A percentile compares a stretch with the other conserved stretches of the same genome.
Evolutionary conservation across 305 asterid genomes (phyloP).

Genomic region (Rubia balearica): DNA sequence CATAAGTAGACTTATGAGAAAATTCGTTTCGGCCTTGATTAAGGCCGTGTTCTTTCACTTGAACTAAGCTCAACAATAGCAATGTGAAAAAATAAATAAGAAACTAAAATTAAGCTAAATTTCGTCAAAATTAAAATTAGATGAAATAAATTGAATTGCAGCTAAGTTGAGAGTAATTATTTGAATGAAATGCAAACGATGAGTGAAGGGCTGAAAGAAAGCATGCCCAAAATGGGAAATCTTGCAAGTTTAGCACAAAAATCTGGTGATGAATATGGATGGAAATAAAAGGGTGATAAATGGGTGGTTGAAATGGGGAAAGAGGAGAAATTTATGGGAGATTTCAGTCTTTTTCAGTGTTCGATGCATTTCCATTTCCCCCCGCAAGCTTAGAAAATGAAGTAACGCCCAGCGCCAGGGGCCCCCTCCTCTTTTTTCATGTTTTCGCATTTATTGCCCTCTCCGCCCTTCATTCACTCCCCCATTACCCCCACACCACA

Average conservation of each 20-base stretch:
- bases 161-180: too few species aligned
- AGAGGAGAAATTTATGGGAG: slow-evolving; percentile 10
- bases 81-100: too few species aligned
- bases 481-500: neutral
- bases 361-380: slow-evolving; percentile 13
- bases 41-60: too few species aligned
- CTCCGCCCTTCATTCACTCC: neutral
- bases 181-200: neutral
- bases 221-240: neutral
- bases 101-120: too few species aligned
- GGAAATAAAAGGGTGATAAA: neutral
- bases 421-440: slow-evolving; percentile 23
- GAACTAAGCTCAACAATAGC: too few species aligned
- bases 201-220: neutral
- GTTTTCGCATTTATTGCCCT: slow-evolving; percentile 24
- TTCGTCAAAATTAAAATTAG: too few species aligned
- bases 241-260: neutral
- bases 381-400: slow-evolving; percentile 32
- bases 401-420: slow-evolving; percentile 26
- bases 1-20: too few species aligned
- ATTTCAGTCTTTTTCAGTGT: slow-evolving; percentile 13
- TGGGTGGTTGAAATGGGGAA: neutral
- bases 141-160: too few species aligned
- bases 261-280: neutral
- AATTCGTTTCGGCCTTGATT: too few species aligned